phyloP scores from a whole-genome alignment of 768 basidiomycete genomes.

The Suillus placidus region DNA sequence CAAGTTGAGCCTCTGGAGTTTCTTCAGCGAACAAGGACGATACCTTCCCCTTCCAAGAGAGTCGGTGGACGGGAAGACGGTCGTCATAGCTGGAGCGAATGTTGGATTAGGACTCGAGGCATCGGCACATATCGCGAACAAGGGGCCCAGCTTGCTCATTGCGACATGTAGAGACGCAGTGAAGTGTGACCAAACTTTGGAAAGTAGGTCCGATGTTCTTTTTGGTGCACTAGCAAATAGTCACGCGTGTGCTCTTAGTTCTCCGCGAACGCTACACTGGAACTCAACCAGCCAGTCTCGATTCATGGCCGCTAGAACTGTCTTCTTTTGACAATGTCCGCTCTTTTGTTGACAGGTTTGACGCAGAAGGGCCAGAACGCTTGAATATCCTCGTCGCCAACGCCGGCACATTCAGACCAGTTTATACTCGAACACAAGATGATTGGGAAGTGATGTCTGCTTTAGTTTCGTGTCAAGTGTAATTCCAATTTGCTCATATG shows the following conservation, averaged over 20 bases:
- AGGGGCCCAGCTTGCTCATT: slow-evolving; percentile 36
- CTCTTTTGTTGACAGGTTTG: slow-evolving; percentile 36
- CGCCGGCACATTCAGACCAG: slow-evolving; percentile 24
- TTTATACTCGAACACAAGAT: slow-evolving; percentile 40
- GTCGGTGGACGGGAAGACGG: slow-evolving; percentile 45
- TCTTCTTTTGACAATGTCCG: slow-evolving; percentile 34
- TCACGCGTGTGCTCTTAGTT: slow-evolving; percentile 21
- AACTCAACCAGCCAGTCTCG: slow-evolving; percentile 10
- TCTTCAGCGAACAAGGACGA: slow-evolving; percentile 28
- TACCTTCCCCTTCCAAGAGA: slow-evolving; percentile 10
- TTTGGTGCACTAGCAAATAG: neutral
- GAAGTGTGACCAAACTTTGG: slow-evolving; percentile 28
- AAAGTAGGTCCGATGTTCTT: slow-evolving; percentile 18
- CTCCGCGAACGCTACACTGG: neutral
- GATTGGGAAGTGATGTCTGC: slow-evolving; percentile 50
- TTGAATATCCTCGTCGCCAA: slow-evolving; percentile 37
- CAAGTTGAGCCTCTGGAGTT: slow-evolving; percentile 22
- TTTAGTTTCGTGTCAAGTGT: neutral
- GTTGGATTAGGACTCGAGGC: slow-evolving; percentile 39
- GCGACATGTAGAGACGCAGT: slow-evolving; percentile 35
- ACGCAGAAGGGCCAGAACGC: slow-evolving; percentile 18
- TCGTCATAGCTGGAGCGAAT: slow-evolving; percentile 57
- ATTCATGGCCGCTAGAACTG: slow-evolving; percentile 39
- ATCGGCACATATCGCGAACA: slow-evolving; percentile 32
- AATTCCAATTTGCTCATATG: neutral